A percentile compares a stretch with the other conserved stretches of the same genome.
These are phyloP conservation scores for Pseudogymnoascus sp. DNA, from an alignment of 2,329 filamentous ascomycete species.

Conservation along the genomic window DNA sequence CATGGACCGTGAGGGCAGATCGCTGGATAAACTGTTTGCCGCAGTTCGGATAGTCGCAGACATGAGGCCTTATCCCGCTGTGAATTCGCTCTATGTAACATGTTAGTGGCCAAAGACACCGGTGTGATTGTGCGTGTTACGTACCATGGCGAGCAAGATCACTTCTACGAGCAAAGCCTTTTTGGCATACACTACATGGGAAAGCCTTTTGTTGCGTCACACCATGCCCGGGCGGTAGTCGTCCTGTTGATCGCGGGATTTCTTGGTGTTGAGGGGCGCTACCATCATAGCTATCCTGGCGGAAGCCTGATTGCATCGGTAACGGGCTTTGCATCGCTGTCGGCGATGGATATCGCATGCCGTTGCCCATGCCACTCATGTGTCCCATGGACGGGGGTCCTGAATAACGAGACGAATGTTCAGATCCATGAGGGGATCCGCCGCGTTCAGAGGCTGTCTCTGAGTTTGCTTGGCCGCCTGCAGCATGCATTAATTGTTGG, in stretches of 20 bases:
- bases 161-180: constrained; percentile 86
- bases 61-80: constrained; percentile 80
- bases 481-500: constrained; percentile 27
- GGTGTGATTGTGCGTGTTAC: constrained; percentile 26
- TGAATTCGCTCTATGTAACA: constrained; percentile 75
- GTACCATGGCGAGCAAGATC: constrained; percentile 91
- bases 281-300: constrained; percentile 23
- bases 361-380: constrained; percentile 23
- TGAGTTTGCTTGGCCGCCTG: constrained; percentile 24
- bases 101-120: background rate
- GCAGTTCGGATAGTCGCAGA: constrained; percentile 81
- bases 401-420: constrained; percentile 28
- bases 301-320: constrained; percentile 28
- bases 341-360: constrained; percentile 29
- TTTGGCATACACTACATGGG: constrained; percentile 80
- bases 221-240: constrained; percentile 16
- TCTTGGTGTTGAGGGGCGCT: constrained; percentile 24
- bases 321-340: constrained; percentile 27
- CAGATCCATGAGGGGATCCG: constrained; percentile 28
- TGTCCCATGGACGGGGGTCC: constrained; percentile 24
- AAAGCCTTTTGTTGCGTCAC: constrained; percentile 55
- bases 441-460: constrained; percentile 28
- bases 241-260: constrained; percentile 13
- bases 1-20: constrained; percentile 89
- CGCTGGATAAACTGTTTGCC: constrained; percentile 97